Conservation (phyloP, 2,329 filamentous ascomycete species). For the Microsporum audouinii region DNA sequence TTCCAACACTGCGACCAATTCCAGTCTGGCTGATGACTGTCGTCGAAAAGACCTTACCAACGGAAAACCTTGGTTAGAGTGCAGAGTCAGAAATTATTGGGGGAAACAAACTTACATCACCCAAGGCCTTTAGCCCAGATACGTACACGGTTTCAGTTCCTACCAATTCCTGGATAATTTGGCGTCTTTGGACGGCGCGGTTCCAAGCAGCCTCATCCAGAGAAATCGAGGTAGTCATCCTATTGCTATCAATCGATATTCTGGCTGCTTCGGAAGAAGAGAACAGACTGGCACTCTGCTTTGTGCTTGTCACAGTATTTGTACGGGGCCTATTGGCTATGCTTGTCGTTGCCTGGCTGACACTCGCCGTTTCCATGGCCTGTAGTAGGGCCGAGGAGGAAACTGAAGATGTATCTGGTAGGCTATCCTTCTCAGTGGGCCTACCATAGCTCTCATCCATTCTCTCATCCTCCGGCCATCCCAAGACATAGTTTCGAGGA, state of each 20-base stretch:
- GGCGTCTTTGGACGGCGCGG: conserved; percentile 62
- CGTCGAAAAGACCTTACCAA: conserved; percentile 56
- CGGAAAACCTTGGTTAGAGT: not conserved
- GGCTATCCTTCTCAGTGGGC: conserved; percentile 18
- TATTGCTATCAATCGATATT: conserved; percentile 47
- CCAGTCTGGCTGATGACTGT: conserved; percentile 60
- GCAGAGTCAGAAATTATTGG: not conserved
- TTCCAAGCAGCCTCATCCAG: conserved; percentile 59
- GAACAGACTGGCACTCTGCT: conserved; percentile 44
- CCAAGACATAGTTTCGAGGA: conserved; percentile 23
- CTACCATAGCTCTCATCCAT: conserved; percentile 15
- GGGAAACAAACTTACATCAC: conserved; percentile 50
- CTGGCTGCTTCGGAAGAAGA: conserved; percentile 58
- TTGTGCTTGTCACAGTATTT: conserved; percentile 49
- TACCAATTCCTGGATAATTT: conserved; percentile 75
- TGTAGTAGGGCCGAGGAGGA: conserved; percentile 71
- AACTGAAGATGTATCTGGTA: conserved; percentile 52
- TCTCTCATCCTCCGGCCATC: conserved; percentile 26
- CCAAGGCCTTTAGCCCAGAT: conserved; percentile 71
- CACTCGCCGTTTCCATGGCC: conserved; percentile 68
- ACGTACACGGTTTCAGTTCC: conserved; percentile 82
- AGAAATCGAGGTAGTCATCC: conserved; percentile 33
- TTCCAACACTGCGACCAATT: conserved; percentile 66
- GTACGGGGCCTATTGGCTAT: conserved; percentile 50
- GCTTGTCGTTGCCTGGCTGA: conserved; percentile 61